These are phyloP conservation scores for Escovopsis weberi DNA, from an alignment of 2,329 filamentous ascomycete genomes.

Conservation along the genomic window DNA sequence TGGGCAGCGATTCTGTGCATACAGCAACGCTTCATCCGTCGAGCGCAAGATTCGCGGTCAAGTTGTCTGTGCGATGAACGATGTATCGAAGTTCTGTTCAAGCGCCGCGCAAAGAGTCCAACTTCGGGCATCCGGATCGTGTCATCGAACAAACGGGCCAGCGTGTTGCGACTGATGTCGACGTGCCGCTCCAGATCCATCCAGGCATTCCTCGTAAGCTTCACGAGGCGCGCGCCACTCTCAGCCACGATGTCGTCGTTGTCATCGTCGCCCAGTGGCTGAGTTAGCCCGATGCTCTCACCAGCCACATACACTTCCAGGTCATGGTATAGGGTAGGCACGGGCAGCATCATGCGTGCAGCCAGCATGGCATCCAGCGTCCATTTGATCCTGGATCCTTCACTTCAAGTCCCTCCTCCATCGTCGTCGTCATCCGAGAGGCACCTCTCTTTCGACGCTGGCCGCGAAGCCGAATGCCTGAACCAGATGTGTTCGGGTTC, in stretches of 20 bases:
- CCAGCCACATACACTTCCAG: no score
- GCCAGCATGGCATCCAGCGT: no score
- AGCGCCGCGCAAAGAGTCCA: neutral
- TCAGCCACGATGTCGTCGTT: no score
- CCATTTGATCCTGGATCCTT: no score
- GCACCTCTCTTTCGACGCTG: neutral
- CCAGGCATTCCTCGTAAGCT: no score
- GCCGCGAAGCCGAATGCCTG: neutral
- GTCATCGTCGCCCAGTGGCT: no score
- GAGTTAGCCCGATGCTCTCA: no score
- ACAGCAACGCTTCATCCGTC: slow-evolving; percentile 8
- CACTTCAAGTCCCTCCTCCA: neutral
- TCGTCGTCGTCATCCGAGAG: neutral
- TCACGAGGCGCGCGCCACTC: no score
- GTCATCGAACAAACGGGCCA: neutral
- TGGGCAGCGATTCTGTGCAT: slow-evolving; percentile 1
- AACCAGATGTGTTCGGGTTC: neutral
- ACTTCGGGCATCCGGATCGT: slow-evolving; percentile 1
- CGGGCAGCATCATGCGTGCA: no score
- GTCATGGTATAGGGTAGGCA: no score
- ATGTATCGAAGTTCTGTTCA: no score
- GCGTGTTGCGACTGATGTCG: slow-evolving; percentile 4
- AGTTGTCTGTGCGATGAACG: neutral
- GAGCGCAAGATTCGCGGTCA: neutral
- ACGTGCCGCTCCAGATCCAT: neutral